These are phyloP conservation scores for Leccinum discolor DNA, from an alignment of 1,284 basidiomycete species.

Conservation along the genomic window DNA sequence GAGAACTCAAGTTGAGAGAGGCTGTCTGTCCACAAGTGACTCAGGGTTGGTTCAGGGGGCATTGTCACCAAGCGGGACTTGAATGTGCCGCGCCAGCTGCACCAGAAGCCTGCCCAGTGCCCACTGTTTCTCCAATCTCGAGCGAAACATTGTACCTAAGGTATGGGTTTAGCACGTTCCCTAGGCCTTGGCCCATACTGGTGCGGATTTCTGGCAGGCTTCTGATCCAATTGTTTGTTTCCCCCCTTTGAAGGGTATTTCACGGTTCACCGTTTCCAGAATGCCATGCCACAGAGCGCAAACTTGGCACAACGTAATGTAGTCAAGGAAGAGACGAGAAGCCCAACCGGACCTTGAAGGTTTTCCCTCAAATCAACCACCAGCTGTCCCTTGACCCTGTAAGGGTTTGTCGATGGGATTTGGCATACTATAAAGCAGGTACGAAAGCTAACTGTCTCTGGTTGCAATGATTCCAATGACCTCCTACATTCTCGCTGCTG, in stretches of 20 bases:
- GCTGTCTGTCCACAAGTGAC: too few relatives aligned
- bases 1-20: too few relatives aligned
- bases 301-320: neutral
- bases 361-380: neutral
- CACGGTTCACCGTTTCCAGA: neutral
- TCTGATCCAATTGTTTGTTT: neutral
- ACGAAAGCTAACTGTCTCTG: neutral
- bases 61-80: too few relatives aligned
- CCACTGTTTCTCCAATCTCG: too few relatives aligned
- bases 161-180: too few relatives aligned
- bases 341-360: neutral
- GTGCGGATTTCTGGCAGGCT: neutral
- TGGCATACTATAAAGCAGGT: neutral
- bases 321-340: neutral
- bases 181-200: too few relatives aligned
- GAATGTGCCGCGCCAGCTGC: too few relatives aligned
- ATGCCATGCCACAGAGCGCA: neutral
- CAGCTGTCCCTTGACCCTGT: neutral
- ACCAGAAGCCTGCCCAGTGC: too few relatives aligned
- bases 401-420: too few relatives aligned
- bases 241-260: neutral
- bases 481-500: slow-evolving; percentile 9
- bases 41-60: too few relatives aligned
- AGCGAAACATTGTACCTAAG: too few relatives aligned
- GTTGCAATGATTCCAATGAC: slow-evolving; percentile 13